A percentile compares a stretch with the other conserved stretches of the same genome.
These are phyloP conservation scores for Osmanthus fragrans DNA, from an alignment of 257 asterid species.

Conservation along the genomic window DNA sequence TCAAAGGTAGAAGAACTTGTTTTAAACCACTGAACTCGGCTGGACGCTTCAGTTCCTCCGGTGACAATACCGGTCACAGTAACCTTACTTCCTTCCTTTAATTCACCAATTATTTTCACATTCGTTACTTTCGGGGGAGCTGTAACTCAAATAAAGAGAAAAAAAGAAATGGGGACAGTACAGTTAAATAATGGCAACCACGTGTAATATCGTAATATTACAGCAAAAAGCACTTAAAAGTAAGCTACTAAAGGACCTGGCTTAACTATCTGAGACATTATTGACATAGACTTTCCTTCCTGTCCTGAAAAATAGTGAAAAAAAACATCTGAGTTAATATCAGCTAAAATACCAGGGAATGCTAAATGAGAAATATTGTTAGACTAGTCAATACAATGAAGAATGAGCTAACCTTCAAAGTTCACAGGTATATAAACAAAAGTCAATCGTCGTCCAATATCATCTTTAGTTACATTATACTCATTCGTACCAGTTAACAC, in stretches of 20 bases:
- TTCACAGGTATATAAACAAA: conserved; percentile 84
- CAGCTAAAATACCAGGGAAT: conserved; percentile 9
- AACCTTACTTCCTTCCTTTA: conserved; percentile 93
- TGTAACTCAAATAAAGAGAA: conserved; percentile 32
- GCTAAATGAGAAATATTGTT: conserved; percentile 20
- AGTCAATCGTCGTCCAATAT: conserved; percentile 61
- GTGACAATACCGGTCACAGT: conserved; percentile 88
- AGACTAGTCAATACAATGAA: conserved; percentile 7
- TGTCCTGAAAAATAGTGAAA: conserved; percentile 57
- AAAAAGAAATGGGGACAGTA: conserved; percentile 4
- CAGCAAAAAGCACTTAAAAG: background rate
- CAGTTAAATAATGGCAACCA: conserved; percentile 17
- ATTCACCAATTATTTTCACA: conserved; percentile 89
- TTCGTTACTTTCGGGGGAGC: conserved; percentile 90
- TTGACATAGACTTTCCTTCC: conserved; percentile 81
- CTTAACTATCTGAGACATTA: conserved; percentile 63
- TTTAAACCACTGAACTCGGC: conserved; percentile 99
- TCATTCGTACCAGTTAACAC: conserved; percentile 80
- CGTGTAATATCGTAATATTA: background rate
- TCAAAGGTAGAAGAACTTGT: conserved; percentile 62
- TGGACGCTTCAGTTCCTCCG: conserved; percentile 98
- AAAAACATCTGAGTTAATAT: conserved; percentile 2
- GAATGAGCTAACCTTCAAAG: conserved; percentile 71
- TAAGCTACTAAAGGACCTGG: conserved; percentile 48
- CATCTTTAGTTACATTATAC: conserved; percentile 74